Evolutionary conservation across 1,284 basidiomycete species (phyloP).

Genomic region (Microbotryum violaceum): DNA sequence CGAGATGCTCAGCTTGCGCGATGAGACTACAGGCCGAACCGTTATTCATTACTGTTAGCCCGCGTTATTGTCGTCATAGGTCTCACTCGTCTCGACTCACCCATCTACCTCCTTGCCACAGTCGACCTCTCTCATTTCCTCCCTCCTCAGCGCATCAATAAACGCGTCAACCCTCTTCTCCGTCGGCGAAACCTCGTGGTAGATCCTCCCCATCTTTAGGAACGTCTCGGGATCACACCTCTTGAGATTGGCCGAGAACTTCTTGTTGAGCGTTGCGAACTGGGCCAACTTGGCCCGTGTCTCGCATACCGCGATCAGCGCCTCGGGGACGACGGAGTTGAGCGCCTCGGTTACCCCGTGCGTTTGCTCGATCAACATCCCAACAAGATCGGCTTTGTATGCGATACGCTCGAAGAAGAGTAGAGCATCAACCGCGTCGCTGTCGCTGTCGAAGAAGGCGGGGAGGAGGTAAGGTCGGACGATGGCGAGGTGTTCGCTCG

Average conservation of each 20-base stretch:
- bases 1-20: constrained; percentile 81
- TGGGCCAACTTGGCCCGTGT: constrained; percentile 71
- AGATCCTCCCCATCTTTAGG: constrained; percentile 72
- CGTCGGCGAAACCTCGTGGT: constrained; percentile 72
- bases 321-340: constrained; percentile 66
- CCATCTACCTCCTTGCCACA: constrained; percentile 80
- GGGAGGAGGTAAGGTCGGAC: constrained; percentile 71
- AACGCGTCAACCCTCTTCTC: constrained; percentile 89
- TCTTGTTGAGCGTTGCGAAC: constrained; percentile 72
- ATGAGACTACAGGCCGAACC: constrained; percentile 55
- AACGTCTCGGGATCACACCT: constrained; percentile 73
- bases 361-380: constrained; percentile 65
- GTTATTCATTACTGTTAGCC: neutral
- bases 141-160: constrained; percentile 68
- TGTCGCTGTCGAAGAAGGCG: constrained; percentile 70
- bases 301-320: constrained; percentile 83
- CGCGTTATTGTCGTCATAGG: neutral
- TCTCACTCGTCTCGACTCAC: constrained; percentile 46
- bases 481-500: constrained; percentile 60
- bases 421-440: constrained; percentile 75
- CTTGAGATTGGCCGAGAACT: constrained; percentile 72
- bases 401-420: constrained; percentile 83
- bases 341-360: constrained; percentile 76
- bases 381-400: constrained; percentile 76
- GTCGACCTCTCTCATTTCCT: constrained; percentile 86